phyloP scores from a whole-genome alignment of 352 stramenopile species.

The Pythium guiyangense region DNA sequence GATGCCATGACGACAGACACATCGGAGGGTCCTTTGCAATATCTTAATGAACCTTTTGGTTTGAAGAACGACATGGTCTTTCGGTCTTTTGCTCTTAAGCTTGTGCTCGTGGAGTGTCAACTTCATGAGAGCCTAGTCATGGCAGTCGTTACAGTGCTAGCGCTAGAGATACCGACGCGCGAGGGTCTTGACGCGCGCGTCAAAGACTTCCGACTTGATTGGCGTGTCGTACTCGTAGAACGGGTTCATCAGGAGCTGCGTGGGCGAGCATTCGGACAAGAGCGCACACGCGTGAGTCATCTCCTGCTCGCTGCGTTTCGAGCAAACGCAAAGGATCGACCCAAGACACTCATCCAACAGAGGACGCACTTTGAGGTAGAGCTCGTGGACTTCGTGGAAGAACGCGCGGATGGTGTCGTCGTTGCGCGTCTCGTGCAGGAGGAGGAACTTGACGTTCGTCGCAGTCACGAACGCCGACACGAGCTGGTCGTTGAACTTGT shows the following conservation, averaged over 20 bases:
- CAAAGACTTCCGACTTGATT: slow-evolving; percentile 92
- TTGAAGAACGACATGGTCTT: slow-evolving; percentile 14
- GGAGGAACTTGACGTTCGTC: slow-evolving; percentile 94
- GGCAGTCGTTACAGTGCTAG: no score
- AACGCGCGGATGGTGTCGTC: slow-evolving; percentile 96
- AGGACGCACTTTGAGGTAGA: slow-evolving; percentile 94
- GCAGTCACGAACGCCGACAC: slow-evolving; percentile 96
- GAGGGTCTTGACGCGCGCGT: slow-evolving; percentile 87
- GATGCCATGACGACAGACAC: slow-evolving; percentile 1
- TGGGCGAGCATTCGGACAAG: not conserved
- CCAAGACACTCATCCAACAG: slow-evolving; percentile 1
- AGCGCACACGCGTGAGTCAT: not conserved
- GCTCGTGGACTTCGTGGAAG: slow-evolving; percentile 96
- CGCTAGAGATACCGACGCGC: slow-evolving; percentile 84
- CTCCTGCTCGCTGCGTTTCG: not conserved
- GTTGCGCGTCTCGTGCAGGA: slow-evolving; percentile 93
- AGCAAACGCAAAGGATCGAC: slow-evolving; percentile 6
- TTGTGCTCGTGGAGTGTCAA: no score
- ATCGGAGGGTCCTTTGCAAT: slow-evolving; percentile 51
- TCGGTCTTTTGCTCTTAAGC: slow-evolving; percentile 3
- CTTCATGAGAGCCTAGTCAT: no score
- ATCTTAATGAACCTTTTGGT: slow-evolving; percentile 19
- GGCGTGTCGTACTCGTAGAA: slow-evolving; percentile 95
- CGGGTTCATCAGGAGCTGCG: slow-evolving; percentile 92
- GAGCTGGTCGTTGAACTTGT: slow-evolving; percentile 97